Conservation (phyloP, 192 early-diverging fungal species). For the Coemansia sp. region DNA sequence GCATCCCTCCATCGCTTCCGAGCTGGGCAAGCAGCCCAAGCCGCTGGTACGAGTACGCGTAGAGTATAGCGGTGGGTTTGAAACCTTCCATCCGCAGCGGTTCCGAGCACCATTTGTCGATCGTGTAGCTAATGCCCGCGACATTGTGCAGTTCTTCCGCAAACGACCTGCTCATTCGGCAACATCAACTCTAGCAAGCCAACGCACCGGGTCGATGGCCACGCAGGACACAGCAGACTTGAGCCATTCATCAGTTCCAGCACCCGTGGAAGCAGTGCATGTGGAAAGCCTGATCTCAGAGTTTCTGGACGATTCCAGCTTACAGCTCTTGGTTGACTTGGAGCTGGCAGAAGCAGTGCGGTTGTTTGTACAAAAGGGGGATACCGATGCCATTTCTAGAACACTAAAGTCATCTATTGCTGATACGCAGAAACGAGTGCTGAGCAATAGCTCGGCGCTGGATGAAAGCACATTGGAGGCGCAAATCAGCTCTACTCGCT, state of each 20-base stretch:
- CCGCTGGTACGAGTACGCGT: constrained; percentile 81
- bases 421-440: constrained; percentile 31
- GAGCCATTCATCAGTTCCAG: constrained; percentile 50
- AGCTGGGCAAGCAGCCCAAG: constrained; percentile 55
- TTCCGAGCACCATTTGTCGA: constrained; percentile 82
- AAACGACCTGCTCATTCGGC: constrained; percentile 30
- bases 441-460: constrained; percentile 1
- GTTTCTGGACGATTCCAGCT: constrained; percentile 64
- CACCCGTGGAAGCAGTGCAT: constrained; percentile 64
- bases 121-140: constrained; percentile 82
- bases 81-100: constrained; percentile 78
- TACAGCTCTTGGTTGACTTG: constrained; percentile 73
- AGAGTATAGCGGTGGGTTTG: constrained; percentile 82
- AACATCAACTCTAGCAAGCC: constrained; percentile 1
- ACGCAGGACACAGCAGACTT: constrained; percentile 12
- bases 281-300: constrained; percentile 78
- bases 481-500: constrained; percentile 17
- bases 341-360: constrained; percentile 73
- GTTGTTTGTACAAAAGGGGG: constrained; percentile 82
- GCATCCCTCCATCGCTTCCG: constrained; percentile 23
- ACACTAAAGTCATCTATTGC: constrained; percentile 44
- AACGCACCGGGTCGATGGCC: constrained; percentile 2
- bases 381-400: constrained; percentile 77
- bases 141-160: constrained; percentile 80
- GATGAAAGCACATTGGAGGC: constrained; percentile 10